Percentiles rank a stretch among this genome's conserved stretches.
Evolutionary conservation across 2,329 filamentous ascomycete genomes (phyloP).

Genomic region (Thermoascus crustaceus): DNA sequence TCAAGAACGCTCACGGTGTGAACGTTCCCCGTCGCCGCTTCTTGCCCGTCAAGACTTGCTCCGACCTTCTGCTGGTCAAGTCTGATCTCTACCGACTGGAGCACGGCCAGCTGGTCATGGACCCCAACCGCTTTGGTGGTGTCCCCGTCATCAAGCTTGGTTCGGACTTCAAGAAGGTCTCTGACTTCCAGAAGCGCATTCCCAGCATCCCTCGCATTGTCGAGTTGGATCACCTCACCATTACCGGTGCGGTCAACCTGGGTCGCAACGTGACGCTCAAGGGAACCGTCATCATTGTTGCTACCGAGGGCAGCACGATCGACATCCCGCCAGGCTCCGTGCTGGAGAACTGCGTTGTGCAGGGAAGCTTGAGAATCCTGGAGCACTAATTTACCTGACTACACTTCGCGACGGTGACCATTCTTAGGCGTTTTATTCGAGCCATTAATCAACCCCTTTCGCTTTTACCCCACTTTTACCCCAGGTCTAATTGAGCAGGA

Average conservation of each 20-base stretch:
- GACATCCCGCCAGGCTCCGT: constrained; percentile 95
- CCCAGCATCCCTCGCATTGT: constrained; percentile 44
- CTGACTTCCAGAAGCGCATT: constrained; percentile 53
- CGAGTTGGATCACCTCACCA: constrained; percentile 69
- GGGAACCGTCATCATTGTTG: constrained; percentile 96
- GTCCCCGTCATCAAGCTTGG: constrained; percentile 98
- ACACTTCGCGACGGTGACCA: background rate
- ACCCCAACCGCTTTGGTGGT: constrained; percentile 90
- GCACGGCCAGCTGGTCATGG: constrained; percentile 96
- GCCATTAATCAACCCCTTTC: background rate
- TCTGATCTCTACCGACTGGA: constrained; percentile 97
- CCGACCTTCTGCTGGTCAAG: constrained; percentile 98
- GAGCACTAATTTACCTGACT: constrained; percentile 47
- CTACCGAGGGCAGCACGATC: constrained; percentile 94
- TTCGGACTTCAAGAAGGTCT: constrained; percentile 99
- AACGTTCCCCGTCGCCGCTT: constrained; percentile 96
- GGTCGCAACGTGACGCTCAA: constrained; percentile 93
- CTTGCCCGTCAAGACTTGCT: constrained; percentile 99
- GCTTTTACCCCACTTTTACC: background rate
- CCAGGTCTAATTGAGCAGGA: too few relatives aligned
- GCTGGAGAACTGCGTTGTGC: constrained; percentile 96
- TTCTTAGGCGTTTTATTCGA: too few relatives aligned
- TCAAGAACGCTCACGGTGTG: constrained; percentile 96
- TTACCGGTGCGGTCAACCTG: constrained; percentile 94
- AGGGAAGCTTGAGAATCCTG: constrained; percentile 77